A percentile compares a stretch with the other conserved stretches of the same genome.
phyloP scores from a whole-genome alignment of 352 stramenopile species.

The Blastocystis sp. region DNA sequence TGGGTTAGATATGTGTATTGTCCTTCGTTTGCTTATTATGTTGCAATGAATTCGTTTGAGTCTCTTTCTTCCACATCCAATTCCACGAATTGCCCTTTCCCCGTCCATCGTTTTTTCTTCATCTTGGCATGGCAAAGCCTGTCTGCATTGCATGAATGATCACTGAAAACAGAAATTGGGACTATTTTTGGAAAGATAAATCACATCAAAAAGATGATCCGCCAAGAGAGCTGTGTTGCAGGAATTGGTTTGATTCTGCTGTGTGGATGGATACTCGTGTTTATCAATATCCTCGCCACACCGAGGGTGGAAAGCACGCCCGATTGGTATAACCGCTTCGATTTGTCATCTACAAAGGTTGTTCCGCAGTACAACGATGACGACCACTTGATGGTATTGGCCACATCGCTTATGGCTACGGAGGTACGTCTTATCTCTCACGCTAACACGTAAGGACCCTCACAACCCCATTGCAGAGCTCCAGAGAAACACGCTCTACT shows the following conservation, averaged over 20 bases:
- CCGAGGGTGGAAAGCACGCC: not conserved
- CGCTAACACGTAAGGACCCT: slow-evolving; percentile 20
- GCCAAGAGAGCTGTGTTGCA: slow-evolving; percentile 47
- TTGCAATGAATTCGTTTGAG: not conserved
- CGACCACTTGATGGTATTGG: slow-evolving; percentile 7
- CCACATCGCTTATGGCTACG: slow-evolving; percentile 41
- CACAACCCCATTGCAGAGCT: slow-evolving; percentile 56
- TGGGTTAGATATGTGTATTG: not conserved
- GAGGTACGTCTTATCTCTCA: not conserved
- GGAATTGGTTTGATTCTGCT: slow-evolving; percentile 48
- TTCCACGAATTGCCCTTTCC: not conserved
- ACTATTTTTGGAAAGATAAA: too few species aligned
- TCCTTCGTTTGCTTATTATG: slow-evolving; percentile 16
- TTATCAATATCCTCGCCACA: slow-evolving; percentile 5
- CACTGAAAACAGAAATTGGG: not conserved
- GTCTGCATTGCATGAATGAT: not conserved
- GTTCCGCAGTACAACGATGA: not conserved
- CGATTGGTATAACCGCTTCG: slow-evolving; percentile 13
- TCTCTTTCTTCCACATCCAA: not conserved
- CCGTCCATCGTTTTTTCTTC: not conserved
- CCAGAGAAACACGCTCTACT: slow-evolving; percentile 65
- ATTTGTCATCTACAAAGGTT: not conserved
- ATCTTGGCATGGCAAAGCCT: not conserved
- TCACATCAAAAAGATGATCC: slow-evolving; percentile 13
- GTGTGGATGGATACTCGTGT: not conserved